Base-by-base conservation (phyloP, 2,329 filamentous ascomycete genomes). In the Aspergillus proliferans region DNA sequence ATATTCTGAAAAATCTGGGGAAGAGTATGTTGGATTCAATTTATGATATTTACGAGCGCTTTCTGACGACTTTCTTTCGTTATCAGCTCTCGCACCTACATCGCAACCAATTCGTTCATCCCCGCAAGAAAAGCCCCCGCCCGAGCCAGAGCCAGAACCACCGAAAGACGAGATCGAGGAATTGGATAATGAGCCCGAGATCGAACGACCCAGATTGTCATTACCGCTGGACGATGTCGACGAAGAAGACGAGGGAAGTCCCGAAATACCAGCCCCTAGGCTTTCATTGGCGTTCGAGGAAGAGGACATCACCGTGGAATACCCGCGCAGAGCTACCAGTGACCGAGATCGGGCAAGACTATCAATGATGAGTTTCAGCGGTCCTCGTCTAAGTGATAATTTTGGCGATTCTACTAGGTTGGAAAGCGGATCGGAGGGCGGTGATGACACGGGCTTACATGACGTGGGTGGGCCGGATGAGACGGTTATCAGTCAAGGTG, bases 1-100 rank as follows among this genome's bases (percentile, higher is more conserved):
- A 80, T 57, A 72, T 78, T 22, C 59, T 81, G 46, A 69, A 73
- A 43, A 75, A 77, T 47, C 61, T 82, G 7, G 78, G 78, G 46
- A 77, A 69, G 71, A 69, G 77, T 76, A 67, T 36, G 61, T 45
- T 26, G 6, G 14, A 22, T 7, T 15, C 3, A 42, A 10, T 2
- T 18, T 38, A 18, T 30, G 4, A 30, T 12, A 12, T 30, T n/a
- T 6, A 39, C 30, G 18, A 22, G 15, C 36, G 18, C 12, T 41
- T 19, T 18, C n/a, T 6, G 12, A 38, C 8, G 48, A 36, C 34
- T 43, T 19, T 21, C 43, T 47, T 40, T 36, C 50, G 33, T 8
- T 14, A 21, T 47, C 53, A 77, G 74, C 72, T n/a, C 70, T 81
- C 43, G 77, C 77, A 1, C 74, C 71, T 12, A 59, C 67, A n/a